Conservation (phyloP, 2,329 filamentous ascomycete genomes). For the Phoma sp. region DNA sequence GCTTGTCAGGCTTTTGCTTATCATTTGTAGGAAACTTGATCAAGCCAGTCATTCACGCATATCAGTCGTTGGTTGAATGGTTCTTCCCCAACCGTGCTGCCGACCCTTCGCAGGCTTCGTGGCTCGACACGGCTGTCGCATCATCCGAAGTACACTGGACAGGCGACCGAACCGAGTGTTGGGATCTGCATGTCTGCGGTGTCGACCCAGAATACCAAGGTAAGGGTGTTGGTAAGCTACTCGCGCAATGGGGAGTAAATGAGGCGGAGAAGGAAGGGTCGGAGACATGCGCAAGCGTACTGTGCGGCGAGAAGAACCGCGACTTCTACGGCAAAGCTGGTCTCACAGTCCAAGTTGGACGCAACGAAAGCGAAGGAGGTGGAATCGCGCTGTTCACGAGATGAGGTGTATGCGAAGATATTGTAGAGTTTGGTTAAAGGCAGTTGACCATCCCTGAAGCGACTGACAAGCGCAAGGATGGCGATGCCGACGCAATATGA, state of each 20-base stretch:
- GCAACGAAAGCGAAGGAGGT: background rate
- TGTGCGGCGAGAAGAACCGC: constrained; percentile 40
- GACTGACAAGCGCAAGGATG: too few species aligned
- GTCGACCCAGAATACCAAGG: constrained; percentile 45
- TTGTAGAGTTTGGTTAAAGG: background rate
- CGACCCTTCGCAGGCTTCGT: constrained; percentile 26
- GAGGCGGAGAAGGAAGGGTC: constrained; percentile 41
- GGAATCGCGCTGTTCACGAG: constrained; percentile 31
- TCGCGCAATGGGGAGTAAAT: constrained; percentile 48
- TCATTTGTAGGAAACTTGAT: constrained; percentile 29
- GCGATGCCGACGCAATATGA: too few species aligned
- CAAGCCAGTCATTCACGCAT: constrained; percentile 13
- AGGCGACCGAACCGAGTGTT: constrained; percentile 33
- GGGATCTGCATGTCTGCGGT: constrained; percentile 38
- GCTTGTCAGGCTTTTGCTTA: background rate
- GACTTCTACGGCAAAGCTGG: constrained; percentile 35
- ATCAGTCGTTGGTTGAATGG: constrained; percentile 12
- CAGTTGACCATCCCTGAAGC: too few species aligned
- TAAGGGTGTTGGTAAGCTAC: constrained; percentile 45
- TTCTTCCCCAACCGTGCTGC: constrained; percentile 38
- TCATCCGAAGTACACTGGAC: constrained; percentile 32
- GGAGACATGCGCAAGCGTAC: constrained; percentile 30
- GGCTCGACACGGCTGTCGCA: constrained; percentile 29
- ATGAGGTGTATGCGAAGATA: background rate
- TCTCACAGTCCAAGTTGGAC: constrained; percentile 21